Percentiles rank a stretch among this genome's conserved stretches.
Conservation (phyloP, 2,329 filamentous ascomycete genomes). For the Talaromyces atroroseus region DNA sequence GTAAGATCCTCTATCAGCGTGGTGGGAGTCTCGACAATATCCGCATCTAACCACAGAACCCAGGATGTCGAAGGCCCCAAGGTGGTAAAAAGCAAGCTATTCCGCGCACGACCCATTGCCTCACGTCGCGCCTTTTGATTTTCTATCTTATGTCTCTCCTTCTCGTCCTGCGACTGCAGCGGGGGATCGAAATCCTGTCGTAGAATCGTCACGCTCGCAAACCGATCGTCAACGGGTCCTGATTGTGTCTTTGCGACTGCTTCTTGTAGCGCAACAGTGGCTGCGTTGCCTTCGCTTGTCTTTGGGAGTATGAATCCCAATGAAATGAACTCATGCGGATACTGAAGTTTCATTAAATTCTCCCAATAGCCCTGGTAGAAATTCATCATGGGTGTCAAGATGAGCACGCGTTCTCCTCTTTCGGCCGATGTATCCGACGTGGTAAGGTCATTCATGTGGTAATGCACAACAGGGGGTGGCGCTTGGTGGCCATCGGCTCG, state of each 20-base stretch:
- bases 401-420: conserved; percentile 79
- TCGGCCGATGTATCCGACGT: conserved; percentile 68
- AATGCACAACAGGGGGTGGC: conserved; percentile 82
- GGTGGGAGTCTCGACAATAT: conserved; percentile 82
- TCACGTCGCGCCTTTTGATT: conserved; percentile 83
- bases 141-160: conserved; percentile 82
- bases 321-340: conserved; percentile 91
- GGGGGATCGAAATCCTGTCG: conserved; percentile 90
- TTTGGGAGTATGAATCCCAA: conserved; percentile 95
- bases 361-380: conserved; percentile 97
- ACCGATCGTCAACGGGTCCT: conserved; percentile 72
- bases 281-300: conserved; percentile 83
- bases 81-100: conserved; percentile 91
- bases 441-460: conserved; percentile 92
- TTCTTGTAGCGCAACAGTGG: conserved; percentile 74
- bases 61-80: conserved; percentile 85
- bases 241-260: conserved; percentile 82
- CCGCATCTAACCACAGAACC: conserved; percentile 93
- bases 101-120: conserved; percentile 88
- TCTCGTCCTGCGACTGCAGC: conserved; percentile 72
- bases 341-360: conserved; percentile 75
- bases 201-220: conserved; percentile 89
- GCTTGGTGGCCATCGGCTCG: conserved; percentile 45
- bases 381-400: conserved; percentile 84
- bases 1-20: conserved; percentile 89